These are phyloP conservation scores for Rhizophora apiculata DNA, from an alignment of 345 rosid genomes.

Conservation along the genomic window DNA sequence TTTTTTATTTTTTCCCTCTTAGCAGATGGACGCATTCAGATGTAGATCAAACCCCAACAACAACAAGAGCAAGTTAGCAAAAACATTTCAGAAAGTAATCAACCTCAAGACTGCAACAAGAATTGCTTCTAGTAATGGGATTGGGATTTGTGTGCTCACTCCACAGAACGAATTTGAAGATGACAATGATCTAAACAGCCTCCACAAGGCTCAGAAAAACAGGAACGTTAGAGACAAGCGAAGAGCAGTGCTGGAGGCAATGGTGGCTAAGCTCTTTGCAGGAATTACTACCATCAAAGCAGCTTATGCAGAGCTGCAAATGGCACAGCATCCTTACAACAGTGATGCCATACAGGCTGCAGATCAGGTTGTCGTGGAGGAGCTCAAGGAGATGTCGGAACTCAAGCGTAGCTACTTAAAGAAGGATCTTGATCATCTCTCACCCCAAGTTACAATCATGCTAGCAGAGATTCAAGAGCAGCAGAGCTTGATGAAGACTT, in stretches of 20 bases:
- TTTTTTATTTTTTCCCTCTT: not conserved
- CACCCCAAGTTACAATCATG: slow-evolving; percentile 85
- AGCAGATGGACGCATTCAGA: slow-evolving; percentile 49
- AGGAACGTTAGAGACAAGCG: slow-evolving; percentile 28
- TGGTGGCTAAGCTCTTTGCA: slow-evolving; percentile 78
- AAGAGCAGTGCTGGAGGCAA: slow-evolving; percentile 61
- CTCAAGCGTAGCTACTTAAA: slow-evolving; percentile 63
- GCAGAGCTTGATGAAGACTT: slow-evolving; percentile 86
- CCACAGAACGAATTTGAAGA: slow-evolving; percentile 42
- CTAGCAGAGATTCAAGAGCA: slow-evolving; percentile 95
- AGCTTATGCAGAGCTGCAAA: slow-evolving; percentile 86
- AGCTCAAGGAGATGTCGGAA: slow-evolving; percentile 63
- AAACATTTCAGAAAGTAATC: slow-evolving; percentile 68
- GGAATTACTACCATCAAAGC: slow-evolving; percentile 76
- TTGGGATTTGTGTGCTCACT: slow-evolving; percentile 63
- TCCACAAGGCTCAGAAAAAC: slow-evolving; percentile 1
- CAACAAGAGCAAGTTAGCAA: slow-evolving; percentile 52
- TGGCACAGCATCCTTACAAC: slow-evolving; percentile 86
- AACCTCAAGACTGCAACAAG: slow-evolving; percentile 45
- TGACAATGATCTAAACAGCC: slow-evolving; percentile 14
- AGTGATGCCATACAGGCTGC: slow-evolving; percentile 71
- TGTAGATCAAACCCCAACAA: slow-evolving; percentile 39
- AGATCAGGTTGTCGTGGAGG: slow-evolving; percentile 80
- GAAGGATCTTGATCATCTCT: slow-evolving; percentile 61
- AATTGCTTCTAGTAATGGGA: slow-evolving; percentile 56